Conservation (phyloP, 768 basidiomycete species). For the Mycena venus region DNA sequence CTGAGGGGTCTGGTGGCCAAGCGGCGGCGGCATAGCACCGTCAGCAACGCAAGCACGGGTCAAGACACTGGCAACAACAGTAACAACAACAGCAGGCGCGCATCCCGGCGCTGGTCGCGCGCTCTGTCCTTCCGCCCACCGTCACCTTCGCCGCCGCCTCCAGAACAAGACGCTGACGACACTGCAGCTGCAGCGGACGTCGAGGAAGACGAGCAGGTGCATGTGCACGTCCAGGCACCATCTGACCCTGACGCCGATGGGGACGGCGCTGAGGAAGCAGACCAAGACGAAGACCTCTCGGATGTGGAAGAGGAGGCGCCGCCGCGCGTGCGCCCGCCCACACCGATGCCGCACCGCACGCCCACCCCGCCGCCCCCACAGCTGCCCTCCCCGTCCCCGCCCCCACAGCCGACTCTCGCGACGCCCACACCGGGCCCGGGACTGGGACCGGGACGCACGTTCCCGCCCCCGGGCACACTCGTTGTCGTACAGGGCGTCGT, state of each 20-base stretch:
- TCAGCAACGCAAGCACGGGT: no score
- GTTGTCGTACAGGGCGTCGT: conserved; percentile 90
- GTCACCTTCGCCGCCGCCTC: background rate
- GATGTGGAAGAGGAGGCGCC: background rate
- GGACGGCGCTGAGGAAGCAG: background rate
- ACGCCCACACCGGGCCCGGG: background rate
- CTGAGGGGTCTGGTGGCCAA: background rate
- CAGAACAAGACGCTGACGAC: background rate
- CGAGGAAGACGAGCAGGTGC: background rate
- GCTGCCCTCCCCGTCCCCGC: background rate
- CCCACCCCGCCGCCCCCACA: background rate
- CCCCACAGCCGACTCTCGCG: background rate
- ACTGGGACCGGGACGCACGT: conserved; percentile 42
- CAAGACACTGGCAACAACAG: background rate
- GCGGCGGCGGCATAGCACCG: background rate
- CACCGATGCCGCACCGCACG: conserved; percentile 7
- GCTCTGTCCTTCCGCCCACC: background rate
- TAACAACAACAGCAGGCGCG: background rate
- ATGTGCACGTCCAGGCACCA: no score
- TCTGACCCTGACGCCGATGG: no score
- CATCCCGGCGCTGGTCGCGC: background rate
- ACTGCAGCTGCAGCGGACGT: background rate
- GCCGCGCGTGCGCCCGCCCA: background rate
- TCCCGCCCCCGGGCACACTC: conserved; percentile 82
- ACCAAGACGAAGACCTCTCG: background rate